Base-by-base conservation (phyloP, 176 grass and related monocot genomes). In the Eragrostis nindensis region DNA sequence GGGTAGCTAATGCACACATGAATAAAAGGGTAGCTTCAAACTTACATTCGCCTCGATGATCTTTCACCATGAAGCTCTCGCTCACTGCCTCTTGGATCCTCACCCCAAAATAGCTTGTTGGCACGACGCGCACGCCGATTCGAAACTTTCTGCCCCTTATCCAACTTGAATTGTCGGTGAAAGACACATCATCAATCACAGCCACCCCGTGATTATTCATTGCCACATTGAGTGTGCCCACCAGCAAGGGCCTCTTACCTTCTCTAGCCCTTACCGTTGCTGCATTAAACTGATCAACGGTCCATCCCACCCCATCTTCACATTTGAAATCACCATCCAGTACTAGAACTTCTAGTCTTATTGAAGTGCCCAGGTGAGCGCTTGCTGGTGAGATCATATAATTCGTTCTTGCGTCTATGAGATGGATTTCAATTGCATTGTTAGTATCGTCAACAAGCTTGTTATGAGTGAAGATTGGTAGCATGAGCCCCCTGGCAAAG, bases 161-260 rank as follows among this genome's bases (percentile, higher is more conserved):
- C 94, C 91, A 93, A 22, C 94, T 93, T 11, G 94, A 97, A 26
- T 97, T 97, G 52, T 97, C 94, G 0, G 94, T 97, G 60, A 97
- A 85, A 15, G 62, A 65, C 7, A 97, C 13, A 45, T 91, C 81
- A 49, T 57, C 83, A 66, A 93, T 49, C 5, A 47, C 64, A 2
- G 70, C 86, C 13, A 75, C 53, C 39, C 93, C 93, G 43, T 73
- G 66, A 2, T 30, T 60, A 48, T 68, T 62, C 85, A 88, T 83
- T 68, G 79, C 19, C 0, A 82, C 61, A 61, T 11, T 80, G 2
- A 89, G 44, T 1, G 55, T 64, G 10, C 91, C 94, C 0, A 88
- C 65, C 1, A 97, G 73, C 36, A 97, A 53, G 38, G 91, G 91
- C 19, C 83, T 91, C 79, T 66, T 91, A 21, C 83, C 89, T 29